These are phyloP conservation scores for Leucosporidium creatinivorum DNA, from an alignment of 768 basidiomycete species.

Conservation along the genomic window DNA sequence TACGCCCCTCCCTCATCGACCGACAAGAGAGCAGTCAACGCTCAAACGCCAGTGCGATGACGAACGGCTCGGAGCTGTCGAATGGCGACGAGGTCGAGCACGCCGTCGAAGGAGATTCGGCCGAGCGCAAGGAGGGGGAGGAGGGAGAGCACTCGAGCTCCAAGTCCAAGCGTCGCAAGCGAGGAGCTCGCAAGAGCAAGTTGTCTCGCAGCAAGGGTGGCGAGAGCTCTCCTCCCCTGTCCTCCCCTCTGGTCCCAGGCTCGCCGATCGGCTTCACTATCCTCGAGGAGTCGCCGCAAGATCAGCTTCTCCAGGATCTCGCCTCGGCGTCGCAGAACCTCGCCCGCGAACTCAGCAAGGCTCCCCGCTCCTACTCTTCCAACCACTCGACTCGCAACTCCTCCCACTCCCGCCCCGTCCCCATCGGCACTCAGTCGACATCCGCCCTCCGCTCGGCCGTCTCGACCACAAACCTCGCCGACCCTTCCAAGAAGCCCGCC, in stretches of 20 bases:
- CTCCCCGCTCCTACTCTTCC: neutral
- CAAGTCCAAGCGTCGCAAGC: slow-evolving; percentile 24
- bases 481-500: slow-evolving; percentile 1
- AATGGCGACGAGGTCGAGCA: neutral
- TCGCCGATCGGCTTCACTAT: neutral
- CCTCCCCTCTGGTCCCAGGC: neutral
- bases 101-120: too few relatives aligned
- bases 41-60: too few relatives aligned
- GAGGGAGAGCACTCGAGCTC: neutral
- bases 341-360: slow-evolving; percentile 34
- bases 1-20: too few relatives aligned
- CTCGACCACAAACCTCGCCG: neutral
- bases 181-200: slow-evolving; percentile 21
- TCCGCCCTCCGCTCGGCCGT: slow-evolving; percentile 10
- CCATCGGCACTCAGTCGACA: slow-evolving; percentile 19
- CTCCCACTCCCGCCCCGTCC: neutral
- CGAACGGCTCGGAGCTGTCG: slow-evolving; percentile 2
- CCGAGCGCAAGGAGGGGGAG: too few relatives aligned
- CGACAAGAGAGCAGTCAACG: too few relatives aligned
- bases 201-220: neutral
- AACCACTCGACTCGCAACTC: slow-evolving; percentile 5
- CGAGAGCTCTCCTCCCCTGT: neutral
- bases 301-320: slow-evolving; percentile 24
- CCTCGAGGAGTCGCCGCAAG: neutral
- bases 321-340: slow-evolving; percentile 27